Conservation (phyloP, 2,329 filamentous ascomycete genomes). For the Fusarium temperatum region DNA sequence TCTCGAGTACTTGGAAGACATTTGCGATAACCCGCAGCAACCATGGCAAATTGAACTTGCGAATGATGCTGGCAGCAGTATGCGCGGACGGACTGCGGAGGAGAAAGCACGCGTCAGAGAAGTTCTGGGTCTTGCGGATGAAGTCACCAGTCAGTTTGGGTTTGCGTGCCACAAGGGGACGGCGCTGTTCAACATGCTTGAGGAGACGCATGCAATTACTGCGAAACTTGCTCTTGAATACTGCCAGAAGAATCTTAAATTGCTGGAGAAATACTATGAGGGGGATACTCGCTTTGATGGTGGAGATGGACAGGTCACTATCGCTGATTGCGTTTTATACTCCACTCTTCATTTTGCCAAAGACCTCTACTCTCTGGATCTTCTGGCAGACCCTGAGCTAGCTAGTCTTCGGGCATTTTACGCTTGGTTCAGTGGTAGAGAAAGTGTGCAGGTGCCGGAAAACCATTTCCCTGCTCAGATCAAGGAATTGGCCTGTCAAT, state of each 20-base stretch:
- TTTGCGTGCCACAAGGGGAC: constrained; percentile 33
- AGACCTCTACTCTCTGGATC: constrained; percentile 11
- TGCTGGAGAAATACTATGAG: constrained; percentile 18
- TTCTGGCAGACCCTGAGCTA: constrained; percentile 3
- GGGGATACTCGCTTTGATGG: background rate
- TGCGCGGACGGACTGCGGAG: constrained; percentile 7
- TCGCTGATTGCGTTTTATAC: constrained; percentile 32
- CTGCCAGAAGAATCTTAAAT: constrained; percentile 6
- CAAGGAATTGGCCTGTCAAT: constrained; percentile 17
- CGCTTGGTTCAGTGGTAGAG: constrained; percentile 5
- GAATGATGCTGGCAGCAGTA: background rate
- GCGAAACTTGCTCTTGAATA: constrained; percentile 14
- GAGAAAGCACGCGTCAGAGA: constrained; percentile 20
- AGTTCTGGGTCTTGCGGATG: constrained; percentile 21
- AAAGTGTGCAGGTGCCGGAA: constrained; percentile 8
- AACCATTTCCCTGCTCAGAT: constrained; percentile 14
- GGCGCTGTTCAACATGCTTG: background rate
- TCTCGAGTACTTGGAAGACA: constrained; percentile 29
- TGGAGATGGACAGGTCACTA: background rate
- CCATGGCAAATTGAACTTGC: constrained; percentile 17
- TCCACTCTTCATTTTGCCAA: constrained; percentile 26
- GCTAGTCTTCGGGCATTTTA: constrained; percentile 13
- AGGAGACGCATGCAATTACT: background rate
- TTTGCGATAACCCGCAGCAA: constrained; percentile 7
- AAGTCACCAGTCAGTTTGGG: constrained; percentile 14